These are phyloP conservation scores for Xylaria polymorpha DNA, from an alignment of 2,329 filamentous ascomycete species.

Conservation along the genomic window DNA sequence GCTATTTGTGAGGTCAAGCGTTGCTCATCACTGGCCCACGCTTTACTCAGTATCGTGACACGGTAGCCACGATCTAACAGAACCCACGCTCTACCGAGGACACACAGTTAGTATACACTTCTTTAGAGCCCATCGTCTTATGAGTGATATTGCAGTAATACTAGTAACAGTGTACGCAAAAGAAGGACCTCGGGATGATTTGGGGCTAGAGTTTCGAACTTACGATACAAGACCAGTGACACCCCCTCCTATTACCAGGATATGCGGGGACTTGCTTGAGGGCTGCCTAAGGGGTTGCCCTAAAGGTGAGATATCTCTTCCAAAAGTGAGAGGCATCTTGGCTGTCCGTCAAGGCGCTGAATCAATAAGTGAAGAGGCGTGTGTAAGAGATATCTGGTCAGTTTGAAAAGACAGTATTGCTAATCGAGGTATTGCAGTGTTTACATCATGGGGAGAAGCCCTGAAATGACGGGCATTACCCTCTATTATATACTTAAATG, in stretches of 20 bases:
- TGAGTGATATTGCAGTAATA: neutral
- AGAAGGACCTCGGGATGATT: neutral
- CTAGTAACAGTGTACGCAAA: neutral
- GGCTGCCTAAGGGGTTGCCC: conserved; percentile 45
- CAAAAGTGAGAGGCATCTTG: conserved; percentile 49
- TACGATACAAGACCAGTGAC: conserved; percentile 49
- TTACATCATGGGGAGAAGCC: neutral
- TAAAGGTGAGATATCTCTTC: conserved; percentile 51
- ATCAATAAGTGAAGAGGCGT: conserved; percentile 6
- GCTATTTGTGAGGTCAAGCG: conserved; percentile 60
- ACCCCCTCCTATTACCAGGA: conserved; percentile 50
- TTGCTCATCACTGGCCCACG: conserved; percentile 54
- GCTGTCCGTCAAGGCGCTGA: neutral
- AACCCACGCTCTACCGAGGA: conserved; percentile 52
- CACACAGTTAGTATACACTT: conserved; percentile 27
- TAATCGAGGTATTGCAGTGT: conserved; percentile 12
- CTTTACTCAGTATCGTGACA: conserved; percentile 58
- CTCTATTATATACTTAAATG: conserved; percentile 18
- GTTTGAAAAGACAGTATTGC: conserved; percentile 8
- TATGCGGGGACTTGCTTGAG: conserved; percentile 46
- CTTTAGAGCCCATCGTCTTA: neutral
- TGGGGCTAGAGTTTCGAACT: conserved; percentile 33
- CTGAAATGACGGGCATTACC: neutral
- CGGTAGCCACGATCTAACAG: conserved; percentile 58
- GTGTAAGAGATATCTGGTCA: neutral